Base-by-base conservation (phyloP, 805 yeast species). In the Barnettozyma wickerhamii region DNA sequence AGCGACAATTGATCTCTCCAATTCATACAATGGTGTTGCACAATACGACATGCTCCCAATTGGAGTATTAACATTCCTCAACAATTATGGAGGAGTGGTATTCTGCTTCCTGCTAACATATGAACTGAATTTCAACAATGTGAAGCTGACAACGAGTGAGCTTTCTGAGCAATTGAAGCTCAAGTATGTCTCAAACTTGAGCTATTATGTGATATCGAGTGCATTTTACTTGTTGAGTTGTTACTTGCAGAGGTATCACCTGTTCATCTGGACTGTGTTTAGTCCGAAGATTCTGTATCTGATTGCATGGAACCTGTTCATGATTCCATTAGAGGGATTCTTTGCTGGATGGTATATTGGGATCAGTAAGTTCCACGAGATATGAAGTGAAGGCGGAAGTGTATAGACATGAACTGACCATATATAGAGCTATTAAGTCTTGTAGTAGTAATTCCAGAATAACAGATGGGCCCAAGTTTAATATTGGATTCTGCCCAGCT, bases 191-290 rank as follows among this genome's bases (percentile, higher is more conserved):
- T 21, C 42, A 2, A 46, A 47, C 18, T 23, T 42, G 5, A 33
- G 72, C 1, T 84, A 81, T 53, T 84, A 84, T 57, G 65, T 82
- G 2, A 48, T 81, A 1, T 66, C 80, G 9, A 82, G 85, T 2
- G 51, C 75, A 3, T 73, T 75, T 33, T 71, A 88, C 37, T 58
- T 85, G 32, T 64, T 67, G 0, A 82, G 96, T 12, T 93, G 98
- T 59, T 71, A 73, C 37, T 68, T 75, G 17, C 70, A 90, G 50
- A 71, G 95, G 50, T 84, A 81, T 55, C 99, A 93, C 60, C 68
- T 93, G 42, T 93, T 93, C 58, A 84, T 93, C 9, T 93, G 99
- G 99, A 90, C 98, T 2, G 99, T 93, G 7, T 93, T 93, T 65
- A 85, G 95, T 38, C 99, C 99, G 1, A 91, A 90, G 55, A 60